A percentile compares a stretch with the other conserved stretches of the same genome.
These are phyloP conservation scores for Eucalyptus marginata DNA, from an alignment of 345 rosid genomes.

Conservation along the genomic window DNA sequence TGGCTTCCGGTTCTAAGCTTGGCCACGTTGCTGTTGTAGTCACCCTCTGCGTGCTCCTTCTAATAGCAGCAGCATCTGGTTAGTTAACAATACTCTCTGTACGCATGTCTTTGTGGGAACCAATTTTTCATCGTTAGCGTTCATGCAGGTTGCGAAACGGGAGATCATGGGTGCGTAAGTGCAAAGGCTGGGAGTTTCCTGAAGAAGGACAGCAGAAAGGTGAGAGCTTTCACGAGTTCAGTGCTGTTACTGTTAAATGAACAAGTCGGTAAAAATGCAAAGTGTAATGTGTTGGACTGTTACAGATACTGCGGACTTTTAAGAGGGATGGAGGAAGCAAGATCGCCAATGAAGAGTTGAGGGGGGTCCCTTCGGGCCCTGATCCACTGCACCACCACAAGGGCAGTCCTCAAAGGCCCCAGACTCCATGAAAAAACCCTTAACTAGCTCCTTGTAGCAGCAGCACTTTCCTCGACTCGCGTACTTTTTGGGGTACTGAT, in stretches of 20 bases:
- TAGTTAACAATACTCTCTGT: background rate
- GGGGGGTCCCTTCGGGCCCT: constrained; percentile 74
- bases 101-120: background rate
- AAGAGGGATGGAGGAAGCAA: background rate
- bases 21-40: constrained; percentile 1
- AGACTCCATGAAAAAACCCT: constrained; percentile 5
- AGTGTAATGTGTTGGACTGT: background rate
- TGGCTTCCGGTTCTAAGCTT: constrained; percentile 1
- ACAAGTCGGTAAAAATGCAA: background rate
- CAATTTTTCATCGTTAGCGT: background rate
- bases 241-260: background rate
- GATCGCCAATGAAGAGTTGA: constrained; percentile 19
- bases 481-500: background rate
- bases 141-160: background rate
- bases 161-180: background rate
- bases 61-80: constrained; percentile 28
- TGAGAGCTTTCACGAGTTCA: background rate
- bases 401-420: constrained; percentile 49
- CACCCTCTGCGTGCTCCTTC: constrained; percentile 13
- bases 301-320: background rate
- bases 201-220: background rate
- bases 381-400: constrained; percentile 83
- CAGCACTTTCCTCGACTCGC: background rate
- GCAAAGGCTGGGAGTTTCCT: constrained; percentile 10
- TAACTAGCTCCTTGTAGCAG: background rate